Evolutionary conservation across 2,329 filamentous ascomycete species (phyloP), one percentile per base, ranked within the genome.

Genomic region (Microascus cirrosus): DNA sequence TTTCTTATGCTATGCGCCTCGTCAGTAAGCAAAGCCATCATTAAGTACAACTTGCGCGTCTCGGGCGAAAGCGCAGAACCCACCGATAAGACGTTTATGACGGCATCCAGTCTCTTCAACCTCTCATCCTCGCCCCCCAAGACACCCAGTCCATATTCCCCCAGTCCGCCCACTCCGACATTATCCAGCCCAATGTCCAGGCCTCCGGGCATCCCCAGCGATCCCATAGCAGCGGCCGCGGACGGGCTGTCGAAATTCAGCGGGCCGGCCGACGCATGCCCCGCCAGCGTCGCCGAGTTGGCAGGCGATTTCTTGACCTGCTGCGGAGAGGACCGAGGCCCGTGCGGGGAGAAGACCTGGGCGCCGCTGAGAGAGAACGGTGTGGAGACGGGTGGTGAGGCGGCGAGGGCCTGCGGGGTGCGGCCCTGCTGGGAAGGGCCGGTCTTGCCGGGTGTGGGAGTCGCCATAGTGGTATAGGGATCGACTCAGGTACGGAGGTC

Each of bases 331-430:
- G 82, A 84, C 55, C 77, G 75, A 11, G 74, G 78, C 2, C 55
- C 81, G 32, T 72, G 74, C 3, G 83, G 83, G 2, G 83, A 84
- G 65, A 85, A 82, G 39, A 77, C 75, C 56, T 80, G 76, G 73
- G 42, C 81, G 20, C 55, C 55, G 55, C 28, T 78, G 59, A 69
- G 69, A 22, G 82, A 85, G 70, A 86, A 86, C 15, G 83, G 83
- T 1, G 83, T 86, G 39, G 83, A 85, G 25, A 84, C 83, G n/a
- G 83, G 82, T 15, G 84, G 84, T 6, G 83, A 86, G 2, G 80
- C 81, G 5, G 73, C 80, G 2, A 78, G 74, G 59, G 77, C 68
- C 62, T 81, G 78, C 20, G 77, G 73, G 11, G 74, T 75, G 42
- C 72, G 70, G 32, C 72, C 72, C 62, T 74, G 73, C 63, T 74